phyloP scores from a whole-genome alignment of 352 stramenopile genomes.

The Phytophthora colocasiae region DNA sequence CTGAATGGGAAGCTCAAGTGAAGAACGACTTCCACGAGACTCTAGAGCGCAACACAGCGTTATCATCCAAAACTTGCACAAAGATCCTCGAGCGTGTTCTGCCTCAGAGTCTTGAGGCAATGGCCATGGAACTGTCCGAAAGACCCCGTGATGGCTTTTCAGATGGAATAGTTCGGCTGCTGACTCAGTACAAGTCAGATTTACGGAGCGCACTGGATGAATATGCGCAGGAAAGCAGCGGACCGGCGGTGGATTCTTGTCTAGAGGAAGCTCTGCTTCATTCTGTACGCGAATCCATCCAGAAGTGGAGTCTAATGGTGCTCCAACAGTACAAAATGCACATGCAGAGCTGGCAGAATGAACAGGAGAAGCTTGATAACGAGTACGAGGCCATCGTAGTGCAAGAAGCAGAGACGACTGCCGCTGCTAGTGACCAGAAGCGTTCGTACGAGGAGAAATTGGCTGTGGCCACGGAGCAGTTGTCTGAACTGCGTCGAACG shows the following conservation, averaged over 20 bases:
- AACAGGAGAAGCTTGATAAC: constrained; percentile 39
- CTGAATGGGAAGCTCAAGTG: constrained; percentile 29
- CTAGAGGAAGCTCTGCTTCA: constrained; percentile 47
- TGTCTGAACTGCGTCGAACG: constrained; percentile 53
- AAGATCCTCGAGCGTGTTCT: constrained; percentile 39
- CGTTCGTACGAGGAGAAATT: constrained; percentile 53
- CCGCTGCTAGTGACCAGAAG: constrained; percentile 59
- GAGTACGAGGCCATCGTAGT: constrained; percentile 31
- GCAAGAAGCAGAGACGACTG: constrained; percentile 35
- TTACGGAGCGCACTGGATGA: constrained; percentile 43
- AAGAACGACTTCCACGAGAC: constrained; percentile 24
- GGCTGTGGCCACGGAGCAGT: constrained; percentile 52
- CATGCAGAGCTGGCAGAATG: constrained; percentile 36
- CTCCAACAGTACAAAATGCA: constrained; percentile 61
- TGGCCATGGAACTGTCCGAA: constrained; percentile 43
- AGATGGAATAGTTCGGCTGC: constrained; percentile 50
- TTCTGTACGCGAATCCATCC: constrained; percentile 51
- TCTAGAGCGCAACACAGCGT: constrained; percentile 16
- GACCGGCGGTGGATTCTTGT: constrained; percentile 31
- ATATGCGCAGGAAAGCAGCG: constrained; percentile 43
- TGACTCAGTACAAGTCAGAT: constrained; percentile 72
- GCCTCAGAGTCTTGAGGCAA: constrained; percentile 47
- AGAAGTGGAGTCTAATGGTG: constrained; percentile 53
- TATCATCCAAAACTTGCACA: constrained; percentile 26
- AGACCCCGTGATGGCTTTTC: constrained; percentile 57